Evolutionary conservation across 176 grass and related monocot species (phyloP), one percentile per base, ranked within the genome.

Genomic region (Zoysia japonica): DNA sequence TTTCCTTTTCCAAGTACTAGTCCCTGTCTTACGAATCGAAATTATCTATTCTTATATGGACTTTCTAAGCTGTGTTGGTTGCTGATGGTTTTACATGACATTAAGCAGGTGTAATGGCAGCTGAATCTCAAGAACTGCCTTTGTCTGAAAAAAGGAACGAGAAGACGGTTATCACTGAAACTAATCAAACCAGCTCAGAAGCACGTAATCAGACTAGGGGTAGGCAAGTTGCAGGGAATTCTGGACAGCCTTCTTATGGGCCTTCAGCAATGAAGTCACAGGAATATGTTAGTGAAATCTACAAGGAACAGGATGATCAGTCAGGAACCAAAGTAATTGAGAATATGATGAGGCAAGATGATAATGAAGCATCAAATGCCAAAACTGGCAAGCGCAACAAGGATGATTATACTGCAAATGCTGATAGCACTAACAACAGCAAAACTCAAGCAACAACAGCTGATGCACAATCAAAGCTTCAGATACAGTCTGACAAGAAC

Each of bases 91-190:
- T 40, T 76, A 67, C 3, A 64, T 71, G 39, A 55, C 8, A 42
- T 37, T 44, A 57, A n/a, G 40, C 68, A 78, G 85, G 71, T 43
- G 52, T 68, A 78, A 46, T 47, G 9, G 38, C 44, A 61, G 39
- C 13, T 37, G 49, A 71, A 65, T 46, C 49, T 51, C 50, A 67
- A 43, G 35, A 37, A 9, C 1, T 28, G 4, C 51, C 72, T 78
- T 78, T 66, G n/a, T 10, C 65, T 65, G 43, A 73, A 50, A 51
- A 43, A 73, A 68, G 37, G 68, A 73, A 82, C 1, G 36, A 49
- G 73, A 71, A 83, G 61, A 45, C 17, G 40, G 74, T 5, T 78
- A 71, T 72, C 44, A 42, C 36, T 82, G 73, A 78, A 87, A 68
- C 66, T 47, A 50, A 59, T 59, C 57, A 65, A 65, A 77, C 57